Percentiles rank a stretch among this genome's conserved stretches.
Evolutionary conservation across 495 filamentous ascomycete genomes (phyloP).

Genomic region (Talaromyces borbonicus): DNA sequence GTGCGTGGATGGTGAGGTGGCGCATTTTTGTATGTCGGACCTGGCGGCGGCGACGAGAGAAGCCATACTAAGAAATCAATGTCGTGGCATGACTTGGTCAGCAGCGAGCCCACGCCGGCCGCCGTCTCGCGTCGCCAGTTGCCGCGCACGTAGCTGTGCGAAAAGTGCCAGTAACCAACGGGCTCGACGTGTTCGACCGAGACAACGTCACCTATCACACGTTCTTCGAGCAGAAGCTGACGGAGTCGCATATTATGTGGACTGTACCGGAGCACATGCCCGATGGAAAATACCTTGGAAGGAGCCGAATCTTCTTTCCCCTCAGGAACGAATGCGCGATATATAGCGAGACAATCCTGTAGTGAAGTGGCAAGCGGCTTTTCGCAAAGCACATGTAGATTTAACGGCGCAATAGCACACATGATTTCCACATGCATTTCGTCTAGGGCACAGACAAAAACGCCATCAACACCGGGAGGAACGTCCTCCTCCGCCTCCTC

Average conservation of each 20-base stretch:
- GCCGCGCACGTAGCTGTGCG: conserved; percentile 84
- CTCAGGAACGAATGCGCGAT: conserved; percentile 37
- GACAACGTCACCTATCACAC: conserved; percentile 69
- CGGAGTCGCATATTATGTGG: conserved; percentile 84
- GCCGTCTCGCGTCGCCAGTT: conserved; percentile 80
- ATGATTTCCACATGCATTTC: conserved; percentile 79
- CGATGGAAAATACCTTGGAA: conserved; percentile 63
- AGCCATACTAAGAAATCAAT: conserved; percentile 90
- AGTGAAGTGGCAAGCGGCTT: conserved; percentile 82
- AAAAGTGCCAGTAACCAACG: conserved; percentile 93
- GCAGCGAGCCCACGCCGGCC: conserved; percentile 43
- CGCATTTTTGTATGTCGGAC: conserved; percentile 4
- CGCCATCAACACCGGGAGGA: conserved; percentile 51
- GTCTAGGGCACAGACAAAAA: conserved; percentile 82
- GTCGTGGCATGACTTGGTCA: conserved; percentile 93
- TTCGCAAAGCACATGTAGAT: conserved; percentile 84
- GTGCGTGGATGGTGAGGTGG: conserved; percentile 63
- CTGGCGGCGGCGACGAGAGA: conserved; percentile 24
- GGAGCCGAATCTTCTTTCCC: conserved; percentile 1
- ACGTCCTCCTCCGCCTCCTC: conserved; percentile 7
- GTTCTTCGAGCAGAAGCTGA: conserved; percentile 61
- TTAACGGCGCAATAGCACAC: conserved; percentile 52
- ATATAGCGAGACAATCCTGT: conserved; percentile 63
- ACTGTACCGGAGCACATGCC: conserved; percentile 69
- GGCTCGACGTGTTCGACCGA: conserved; percentile 88